A percentile compares a stretch with the other conserved stretches of the same genome.
phyloP scores from a whole-genome alignment of 2,329 filamentous ascomycete genomes.

The Aspergillus fumigatiaffinis region DNA sequence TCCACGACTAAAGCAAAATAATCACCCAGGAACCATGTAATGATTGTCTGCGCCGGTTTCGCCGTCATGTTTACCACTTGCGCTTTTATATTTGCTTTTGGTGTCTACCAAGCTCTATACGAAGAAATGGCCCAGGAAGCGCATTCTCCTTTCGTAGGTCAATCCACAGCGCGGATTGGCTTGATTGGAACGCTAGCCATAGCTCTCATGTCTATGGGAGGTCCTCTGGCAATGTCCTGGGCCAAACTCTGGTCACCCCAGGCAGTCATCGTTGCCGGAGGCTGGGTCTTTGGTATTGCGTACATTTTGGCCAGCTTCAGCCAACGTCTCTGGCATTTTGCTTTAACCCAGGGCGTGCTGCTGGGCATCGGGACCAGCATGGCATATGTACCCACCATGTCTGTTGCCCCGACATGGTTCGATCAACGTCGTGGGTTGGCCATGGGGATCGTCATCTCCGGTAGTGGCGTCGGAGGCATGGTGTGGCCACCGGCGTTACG shows the following conservation, averaged over 20 bases:
- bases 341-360: constrained; percentile 34
- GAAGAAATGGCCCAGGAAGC: constrained; percentile 27
- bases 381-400: constrained; percentile 35
- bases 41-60: background rate
- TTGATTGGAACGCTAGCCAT: constrained; percentile 37
- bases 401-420: constrained; percentile 38
- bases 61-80: constrained; percentile 31
- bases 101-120: constrained; percentile 40
- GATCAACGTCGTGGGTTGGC: constrained; percentile 31
- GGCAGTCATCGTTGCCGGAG: constrained; percentile 26
- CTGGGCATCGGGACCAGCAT: constrained; percentile 36
- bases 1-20: too few species aligned
- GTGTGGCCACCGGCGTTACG: constrained; percentile 32
- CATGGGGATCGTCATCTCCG: constrained; percentile 38
- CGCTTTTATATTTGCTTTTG: constrained; percentile 39
- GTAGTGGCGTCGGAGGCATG: constrained; percentile 39
- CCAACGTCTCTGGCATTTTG: constrained; percentile 28
- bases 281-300: constrained; percentile 6
- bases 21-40: too few species aligned
- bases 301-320: constrained; percentile 32
- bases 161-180: constrained; percentile 35
- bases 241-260: constrained; percentile 31
- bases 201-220: constrained; percentile 35
- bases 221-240: constrained; percentile 33
- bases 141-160: constrained; percentile 32